Evolutionary conservation across 768 basidiomycete genomes (phyloP).

Genomic region (Pleurotus djamor): DNA sequence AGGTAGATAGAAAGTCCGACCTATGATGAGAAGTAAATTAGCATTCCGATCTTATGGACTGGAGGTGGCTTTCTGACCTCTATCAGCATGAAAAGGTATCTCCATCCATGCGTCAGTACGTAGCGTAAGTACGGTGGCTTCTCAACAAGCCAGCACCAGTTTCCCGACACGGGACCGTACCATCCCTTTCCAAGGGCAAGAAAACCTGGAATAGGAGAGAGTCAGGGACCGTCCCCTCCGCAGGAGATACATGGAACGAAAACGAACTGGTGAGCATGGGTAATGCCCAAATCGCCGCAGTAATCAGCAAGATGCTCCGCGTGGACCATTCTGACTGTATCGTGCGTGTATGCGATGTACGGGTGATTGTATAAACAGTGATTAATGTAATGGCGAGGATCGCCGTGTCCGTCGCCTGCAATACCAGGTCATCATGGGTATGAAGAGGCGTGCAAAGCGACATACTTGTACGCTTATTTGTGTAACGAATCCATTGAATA

Average conservation of each 20-base stretch:
- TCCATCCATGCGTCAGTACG: conserved; percentile 11
- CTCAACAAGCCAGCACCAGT: conserved; percentile 12
- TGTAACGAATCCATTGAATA: background rate
- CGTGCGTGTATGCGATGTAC: background rate
- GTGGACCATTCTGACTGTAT: conserved; percentile 1
- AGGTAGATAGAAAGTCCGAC: background rate
- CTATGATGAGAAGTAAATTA: background rate
- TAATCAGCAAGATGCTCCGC: background rate
- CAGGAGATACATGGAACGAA: background rate
- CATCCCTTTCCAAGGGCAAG: conserved; percentile 10
- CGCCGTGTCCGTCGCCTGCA: conserved; percentile 12
- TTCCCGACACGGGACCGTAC: conserved; percentile 11
- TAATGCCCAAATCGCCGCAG: background rate
- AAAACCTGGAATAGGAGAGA: conserved; percentile 3
- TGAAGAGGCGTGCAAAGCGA: background rate
- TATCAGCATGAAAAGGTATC: conserved; percentile 11
- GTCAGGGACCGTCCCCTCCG: background rate
- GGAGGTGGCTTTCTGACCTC: conserved; percentile 17
- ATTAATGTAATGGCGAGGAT: conserved; percentile 11
- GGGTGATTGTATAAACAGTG: conserved; percentile 12
- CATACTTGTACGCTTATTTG: conserved; percentile 4
- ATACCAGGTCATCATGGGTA: background rate
- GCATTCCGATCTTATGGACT: background rate
- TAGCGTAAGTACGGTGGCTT: conserved; percentile 11
- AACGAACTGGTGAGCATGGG: background rate